These are phyloP conservation scores for Arthromyces matolae DNA, from an alignment of 768 basidiomycete genomes.

Conservation along the genomic window DNA sequence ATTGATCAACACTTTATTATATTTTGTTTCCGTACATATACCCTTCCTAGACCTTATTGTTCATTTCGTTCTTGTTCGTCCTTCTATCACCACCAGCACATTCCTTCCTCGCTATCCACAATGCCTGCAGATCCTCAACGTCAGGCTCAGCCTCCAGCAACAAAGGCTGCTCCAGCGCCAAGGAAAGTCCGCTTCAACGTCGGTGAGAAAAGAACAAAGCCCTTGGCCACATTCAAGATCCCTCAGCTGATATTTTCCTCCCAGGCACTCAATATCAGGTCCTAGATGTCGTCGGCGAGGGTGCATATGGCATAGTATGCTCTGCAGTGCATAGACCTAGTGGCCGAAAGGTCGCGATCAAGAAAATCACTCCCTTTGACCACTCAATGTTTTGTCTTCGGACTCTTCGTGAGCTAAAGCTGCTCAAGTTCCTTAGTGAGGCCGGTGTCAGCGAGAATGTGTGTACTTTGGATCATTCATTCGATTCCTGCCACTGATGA, in stretches of 20 bases:
- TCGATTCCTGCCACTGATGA: conserved; percentile 5
- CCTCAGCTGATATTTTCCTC: conserved; percentile 9
- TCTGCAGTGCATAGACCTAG: conserved; percentile 87
- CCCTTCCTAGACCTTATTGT: conserved; percentile 17
- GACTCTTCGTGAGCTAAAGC: conserved; percentile 84
- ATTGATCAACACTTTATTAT: conserved; percentile 7
- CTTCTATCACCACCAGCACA: conserved; percentile 17
- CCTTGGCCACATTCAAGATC: conserved; percentile 1
- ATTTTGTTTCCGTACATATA: conserved; percentile 13
- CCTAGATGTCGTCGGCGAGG: conserved; percentile 84
- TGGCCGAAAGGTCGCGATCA: conserved; percentile 92
- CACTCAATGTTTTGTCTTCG: conserved; percentile 93
- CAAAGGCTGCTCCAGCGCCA: conserved; percentile 49
- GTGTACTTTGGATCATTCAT: conserved; percentile 18
- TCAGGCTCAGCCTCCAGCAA: conserved; percentile 26
- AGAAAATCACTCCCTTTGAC: conserved; percentile 94
- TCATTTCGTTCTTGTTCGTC: conserved; percentile 15
- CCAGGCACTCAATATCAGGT: conserved; percentile 78
- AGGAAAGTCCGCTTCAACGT: conserved; percentile 90
- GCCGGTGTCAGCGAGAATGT: conserved; percentile 89
- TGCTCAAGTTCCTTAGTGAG: conserved; percentile 81
- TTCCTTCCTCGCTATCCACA: conserved; percentile 10
- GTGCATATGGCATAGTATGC: conserved; percentile 94
- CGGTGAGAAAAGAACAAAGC: conserved; percentile 38
- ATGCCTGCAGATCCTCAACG: conserved; percentile 30